Percentiles rank a stretch among this genome's conserved stretches.
Conservation (phyloP, 345 rosid species). For the Gossypium stocksii region DNA sequence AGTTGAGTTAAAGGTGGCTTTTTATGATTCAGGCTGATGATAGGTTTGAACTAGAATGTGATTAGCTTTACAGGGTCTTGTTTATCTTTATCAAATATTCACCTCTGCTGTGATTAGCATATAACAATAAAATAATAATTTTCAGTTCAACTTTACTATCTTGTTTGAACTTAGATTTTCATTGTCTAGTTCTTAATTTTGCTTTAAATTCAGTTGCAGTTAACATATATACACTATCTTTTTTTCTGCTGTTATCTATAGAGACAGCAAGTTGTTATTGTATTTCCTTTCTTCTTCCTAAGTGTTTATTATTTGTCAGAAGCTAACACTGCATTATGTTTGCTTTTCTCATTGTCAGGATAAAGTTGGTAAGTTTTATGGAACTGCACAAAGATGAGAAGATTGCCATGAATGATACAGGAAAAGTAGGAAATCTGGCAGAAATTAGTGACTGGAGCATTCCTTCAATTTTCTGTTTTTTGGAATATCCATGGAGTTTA, state of each 20-base stretch:
- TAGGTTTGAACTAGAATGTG: not conserved
- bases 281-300: not conserved
- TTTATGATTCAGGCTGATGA: not conserved
- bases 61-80: not conserved
- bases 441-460: not conserved
- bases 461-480: not conserved
- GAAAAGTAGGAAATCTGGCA: slow-evolving; percentile 26
- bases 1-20: not conserved
- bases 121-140: not conserved
- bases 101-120: not conserved
- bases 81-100: not conserved
- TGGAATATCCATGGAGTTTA: not conserved
- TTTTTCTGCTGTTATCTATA: not conserved
- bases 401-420: slow-evolving; percentile 22
- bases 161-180: not conserved
- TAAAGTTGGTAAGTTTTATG: slow-evolving; percentile 82
- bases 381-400: slow-evolving; percentile 32
- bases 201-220: not conserved
- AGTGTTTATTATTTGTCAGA: not conserved
- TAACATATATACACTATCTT: not conserved
- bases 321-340: slow-evolving; percentile 8
- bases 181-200: not conserved
- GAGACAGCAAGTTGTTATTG: not conserved
- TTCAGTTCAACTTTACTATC: not conserved
- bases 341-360: slow-evolving; percentile 53